Base-by-base conservation (phyloP, 2,329 filamentous ascomycete genomes). In the Claviceps digitariae region DNA sequence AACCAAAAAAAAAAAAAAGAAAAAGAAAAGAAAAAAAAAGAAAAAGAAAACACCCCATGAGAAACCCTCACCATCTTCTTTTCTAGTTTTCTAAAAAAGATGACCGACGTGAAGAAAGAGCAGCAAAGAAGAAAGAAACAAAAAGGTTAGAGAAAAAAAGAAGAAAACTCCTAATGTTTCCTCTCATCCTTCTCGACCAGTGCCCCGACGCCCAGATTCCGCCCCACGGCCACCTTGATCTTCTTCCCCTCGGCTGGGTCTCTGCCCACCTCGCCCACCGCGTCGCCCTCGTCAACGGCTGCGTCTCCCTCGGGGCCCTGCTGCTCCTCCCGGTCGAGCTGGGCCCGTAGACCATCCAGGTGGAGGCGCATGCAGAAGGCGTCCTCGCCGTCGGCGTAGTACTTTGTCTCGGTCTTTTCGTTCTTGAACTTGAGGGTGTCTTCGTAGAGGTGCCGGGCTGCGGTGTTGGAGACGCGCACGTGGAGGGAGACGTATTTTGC, bases 361-460 rank as follows among this genome's bases (percentile, higher is more conserved):
- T 97, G 86, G 67, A 95, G 86, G 57, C 83, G 84, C 93, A 98
- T 98, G 65, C 83, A 87, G 67, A 83, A 95, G 40, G 93, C 93
- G 73, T 98, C 89, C 73, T 98, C 93, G 56, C 91, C 91, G 68
- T 98, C 93, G 54, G 93, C 93, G 67, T 98, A 98, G 78, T 95
- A 95, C 72, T 90, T 93, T 49, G 79, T 67, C 71, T 95, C 89
- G 12, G 85, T 82, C 74, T 90, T 93, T 59, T 93, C 88, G 60
- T 87, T 86, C 66, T 83, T 80, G 76, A 96, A 97, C 52, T 88
- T 84, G 1, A 96, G 81, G 0, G 90, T 96, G 66, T 94, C 86
- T 62, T 89, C 84, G 79, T 98, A 98, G 23, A 98, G 80, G 63
- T 87, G 87, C 57, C 95, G 81, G 27, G 93, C 93, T 7, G 93